These are phyloP conservation scores for Ganoderma resinaceum DNA, from an alignment of 1,284 basidiomycete species.

Conservation along the genomic window DNA sequence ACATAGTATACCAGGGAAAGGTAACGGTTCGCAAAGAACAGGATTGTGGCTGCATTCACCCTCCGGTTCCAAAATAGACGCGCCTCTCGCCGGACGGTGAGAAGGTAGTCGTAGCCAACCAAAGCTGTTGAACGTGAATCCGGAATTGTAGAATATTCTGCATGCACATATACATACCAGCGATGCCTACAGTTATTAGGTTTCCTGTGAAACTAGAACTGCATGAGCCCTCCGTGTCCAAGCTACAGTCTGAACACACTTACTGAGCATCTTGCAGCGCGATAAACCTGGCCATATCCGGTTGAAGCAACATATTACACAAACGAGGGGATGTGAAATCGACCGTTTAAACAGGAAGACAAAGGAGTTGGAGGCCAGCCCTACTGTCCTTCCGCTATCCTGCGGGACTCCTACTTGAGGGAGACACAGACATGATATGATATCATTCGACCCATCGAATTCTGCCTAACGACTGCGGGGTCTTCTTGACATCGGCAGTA, in stretches of 20 bases:
- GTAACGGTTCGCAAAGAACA: slow-evolving; percentile 15
- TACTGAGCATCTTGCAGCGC: neutral
- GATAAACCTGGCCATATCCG: neutral
- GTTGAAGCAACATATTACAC: neutral
- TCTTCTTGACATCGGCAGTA: neutral
- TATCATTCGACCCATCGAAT: neutral
- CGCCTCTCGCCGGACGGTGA: slow-evolving; percentile 13
- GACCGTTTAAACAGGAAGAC: no score
- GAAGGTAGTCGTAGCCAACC: slow-evolving; percentile 14
- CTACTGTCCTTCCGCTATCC: no score
- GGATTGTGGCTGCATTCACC: neutral
- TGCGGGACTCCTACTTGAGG: neutral
- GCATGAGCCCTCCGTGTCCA: neutral
- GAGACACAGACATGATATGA: no score
- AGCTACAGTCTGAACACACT: neutral
- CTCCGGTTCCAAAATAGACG: slow-evolving; percentile 15
- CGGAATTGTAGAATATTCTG: neutral
- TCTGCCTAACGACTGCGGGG: neutral
- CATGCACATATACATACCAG: neutral
- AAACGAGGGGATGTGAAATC: neutral
- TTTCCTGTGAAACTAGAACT: neutral
- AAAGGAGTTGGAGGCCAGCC: neutral
- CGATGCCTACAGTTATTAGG: neutral
- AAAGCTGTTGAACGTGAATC: slow-evolving; percentile 1
- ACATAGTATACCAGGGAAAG: neutral